Evolutionary conservation across 306 rosid species (phyloP).

Genomic region (Gynostemma pentaphyllum): DNA sequence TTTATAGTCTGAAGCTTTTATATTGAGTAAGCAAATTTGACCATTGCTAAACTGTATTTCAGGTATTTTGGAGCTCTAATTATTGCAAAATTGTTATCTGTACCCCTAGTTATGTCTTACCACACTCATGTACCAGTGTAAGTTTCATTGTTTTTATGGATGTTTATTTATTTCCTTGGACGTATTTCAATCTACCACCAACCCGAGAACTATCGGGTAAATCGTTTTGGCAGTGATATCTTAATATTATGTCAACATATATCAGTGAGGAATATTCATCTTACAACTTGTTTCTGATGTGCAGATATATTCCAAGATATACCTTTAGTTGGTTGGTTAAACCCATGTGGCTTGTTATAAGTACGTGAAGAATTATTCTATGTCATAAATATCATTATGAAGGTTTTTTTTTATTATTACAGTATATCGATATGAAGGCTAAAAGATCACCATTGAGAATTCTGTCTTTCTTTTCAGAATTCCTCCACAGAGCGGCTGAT

Average conservation of each 20-base stretch:
- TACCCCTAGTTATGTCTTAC: constrained; percentile 96
- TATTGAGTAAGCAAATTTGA: neutral
- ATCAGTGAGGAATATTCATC: neutral
- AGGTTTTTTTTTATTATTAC: too few relatives aligned
- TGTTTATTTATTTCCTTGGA: constrained; percentile 3
- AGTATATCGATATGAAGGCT: neutral
- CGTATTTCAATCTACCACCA: neutral
- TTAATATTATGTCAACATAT: neutral
- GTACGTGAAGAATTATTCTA: constrained; percentile 32
- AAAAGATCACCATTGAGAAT: constrained; percentile 14
- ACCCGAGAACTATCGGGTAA: neutral
- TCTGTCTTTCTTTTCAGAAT: constrained; percentile 44
- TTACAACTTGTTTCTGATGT: constrained; percentile 6
- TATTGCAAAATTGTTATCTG: constrained; percentile 70
- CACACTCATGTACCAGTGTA: constrained; percentile 98
- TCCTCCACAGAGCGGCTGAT: constrained; percentile 94
- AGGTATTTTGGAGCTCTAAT: constrained; percentile 97
- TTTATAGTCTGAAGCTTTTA: neutral
- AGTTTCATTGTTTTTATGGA: constrained; percentile 22
- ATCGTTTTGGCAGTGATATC: neutral
- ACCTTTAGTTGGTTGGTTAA: constrained; percentile 97
- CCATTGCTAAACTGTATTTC: constrained; percentile 12
- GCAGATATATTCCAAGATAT: constrained; percentile 93
- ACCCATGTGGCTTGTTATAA: constrained; percentile 97
- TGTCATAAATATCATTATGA: neutral